A percentile compares a stretch with the other conserved stretches of the same genome.
Conservation (phyloP, 441 rosid species). For the Adansonia rubrostipa region DNA sequence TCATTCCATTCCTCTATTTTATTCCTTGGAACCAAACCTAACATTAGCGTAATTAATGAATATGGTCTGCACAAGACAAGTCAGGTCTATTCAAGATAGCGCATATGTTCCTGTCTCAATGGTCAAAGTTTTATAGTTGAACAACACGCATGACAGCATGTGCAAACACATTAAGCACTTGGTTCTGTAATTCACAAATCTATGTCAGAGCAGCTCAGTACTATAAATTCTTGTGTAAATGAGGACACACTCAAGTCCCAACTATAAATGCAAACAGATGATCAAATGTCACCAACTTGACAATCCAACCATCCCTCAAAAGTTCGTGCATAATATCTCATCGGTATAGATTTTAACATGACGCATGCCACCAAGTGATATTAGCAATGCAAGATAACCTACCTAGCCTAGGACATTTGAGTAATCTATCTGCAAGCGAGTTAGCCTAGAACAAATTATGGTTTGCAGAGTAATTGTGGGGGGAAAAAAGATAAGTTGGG, state of each 20-base stretch:
- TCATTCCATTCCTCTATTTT: too few species aligned
- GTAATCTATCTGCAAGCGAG: not conserved
- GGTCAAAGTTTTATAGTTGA: not conserved
- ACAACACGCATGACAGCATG: not conserved
- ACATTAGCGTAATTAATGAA: too few species aligned
- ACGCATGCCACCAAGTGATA: not conserved
- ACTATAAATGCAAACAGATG: not conserved
- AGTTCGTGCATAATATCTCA: not conserved
- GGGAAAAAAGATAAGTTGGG: not conserved
- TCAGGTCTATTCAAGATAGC: not conserved
- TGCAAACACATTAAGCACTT: not conserved
- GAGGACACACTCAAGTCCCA: not conserved
- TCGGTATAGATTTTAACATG: not conserved
- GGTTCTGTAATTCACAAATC: not conserved
- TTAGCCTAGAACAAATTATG: too few species aligned
- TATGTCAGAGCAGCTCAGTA: not conserved
- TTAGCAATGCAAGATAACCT: not conserved
- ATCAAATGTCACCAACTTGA: not conserved
- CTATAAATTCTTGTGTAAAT: not conserved
- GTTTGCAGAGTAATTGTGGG: too few species aligned
- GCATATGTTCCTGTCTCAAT: conserved; percentile 1
- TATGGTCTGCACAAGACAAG: not conserved
- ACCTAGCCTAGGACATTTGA: not conserved
- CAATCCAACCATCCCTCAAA: not conserved
- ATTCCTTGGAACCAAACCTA: too few species aligned